Evolutionary conservation across 345 rosid genomes (phyloP), one percentile per base, ranked within the genome.

Genomic region (Nephelium lappaceum): DNA sequence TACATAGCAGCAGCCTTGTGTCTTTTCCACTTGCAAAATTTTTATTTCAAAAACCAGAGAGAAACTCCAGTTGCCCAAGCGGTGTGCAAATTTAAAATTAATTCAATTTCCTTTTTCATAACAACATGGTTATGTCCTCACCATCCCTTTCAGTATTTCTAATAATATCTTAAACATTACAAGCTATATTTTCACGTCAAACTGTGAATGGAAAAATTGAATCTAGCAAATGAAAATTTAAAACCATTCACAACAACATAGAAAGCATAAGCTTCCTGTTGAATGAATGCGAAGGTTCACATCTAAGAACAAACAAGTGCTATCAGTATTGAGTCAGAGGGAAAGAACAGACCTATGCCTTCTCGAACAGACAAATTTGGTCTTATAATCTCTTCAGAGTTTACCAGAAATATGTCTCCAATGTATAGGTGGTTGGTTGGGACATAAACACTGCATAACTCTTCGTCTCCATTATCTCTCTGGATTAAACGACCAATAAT

Each of bases 341-440:
- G 67, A 77, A 78, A 36, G 66, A 66, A 71, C 90, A 75, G 8
- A 93, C 98, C 98, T 90, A 93, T 92, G 77, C 95, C 98, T 86
- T 93, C 97, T 72, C 97, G 91, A 82, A 93, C 90, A 45, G 98
- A 92, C 79, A 93, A 73, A 81, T 93, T 92, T 70, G 95, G 97
- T 77, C 98, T 87, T 73, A 93, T 91, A 80, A 93, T 91, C 82
- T 93, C 97, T 51, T 87, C 83, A 39, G 93, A 89, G 82, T 89
- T 93, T 79, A 93, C 93, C 72, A 93, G 87, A 90, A 93, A 93
- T 53, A 92, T 77, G 78, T 93, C 97, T 14, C 96, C 98, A 67
- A 91, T 90, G 78, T 93, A 93, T 55, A 93, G 80, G 90, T 91
- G 96, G 83, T 92, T 93, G 61, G 98, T 92, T 23, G 97, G 98